phyloP scores from a whole-genome alignment of 106 monocot species.

The Alisma plantagoaquatica region DNA sequence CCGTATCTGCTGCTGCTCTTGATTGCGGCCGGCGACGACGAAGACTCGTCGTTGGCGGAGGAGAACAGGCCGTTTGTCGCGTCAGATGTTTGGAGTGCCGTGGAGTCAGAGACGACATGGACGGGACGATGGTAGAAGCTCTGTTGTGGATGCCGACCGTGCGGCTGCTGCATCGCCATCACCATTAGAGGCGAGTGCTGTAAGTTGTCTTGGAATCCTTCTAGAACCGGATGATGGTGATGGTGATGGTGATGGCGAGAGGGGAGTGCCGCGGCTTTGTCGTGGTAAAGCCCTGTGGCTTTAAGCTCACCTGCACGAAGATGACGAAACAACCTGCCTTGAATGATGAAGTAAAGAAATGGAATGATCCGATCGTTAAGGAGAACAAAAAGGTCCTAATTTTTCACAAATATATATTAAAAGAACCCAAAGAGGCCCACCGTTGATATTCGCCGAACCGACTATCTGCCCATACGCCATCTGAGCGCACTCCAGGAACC shows the following conservation, averaged over 20 bases:
- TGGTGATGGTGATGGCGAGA: too few relatives aligned
- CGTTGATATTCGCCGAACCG: slow-evolving; percentile 1
- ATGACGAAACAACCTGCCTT: slow-evolving; percentile 3
- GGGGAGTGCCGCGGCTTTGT: slow-evolving; percentile 7
- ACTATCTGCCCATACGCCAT: not conserved
- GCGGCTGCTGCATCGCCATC: slow-evolving; percentile 27
- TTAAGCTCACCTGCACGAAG: slow-evolving; percentile 19
- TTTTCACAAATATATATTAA: too few relatives aligned
- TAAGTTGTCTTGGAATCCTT: slow-evolving; percentile 11
- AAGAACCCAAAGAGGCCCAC: too few relatives aligned
- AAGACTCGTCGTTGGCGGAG: slow-evolving; percentile 12
- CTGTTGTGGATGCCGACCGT: too few relatives aligned
- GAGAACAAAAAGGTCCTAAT: too few relatives aligned
- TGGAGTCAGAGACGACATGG: slow-evolving; percentile 1
- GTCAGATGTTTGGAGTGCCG: slow-evolving; percentile 4
- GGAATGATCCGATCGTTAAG: not conserved
- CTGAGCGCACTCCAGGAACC: not conserved
- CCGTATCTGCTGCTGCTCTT: slow-evolving; percentile 5
- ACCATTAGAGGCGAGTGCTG: slow-evolving; percentile 24
- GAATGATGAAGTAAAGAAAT: not conserved
- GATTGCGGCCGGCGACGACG: slow-evolving; percentile 16
- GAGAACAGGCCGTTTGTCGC: too few relatives aligned
- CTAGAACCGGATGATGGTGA: too few relatives aligned
- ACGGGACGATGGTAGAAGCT: not conserved
- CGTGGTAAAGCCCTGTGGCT: not conserved